Conservation (phyloP, 495 filamentous ascomycete species). For the Penicillium arizonense region DNA sequence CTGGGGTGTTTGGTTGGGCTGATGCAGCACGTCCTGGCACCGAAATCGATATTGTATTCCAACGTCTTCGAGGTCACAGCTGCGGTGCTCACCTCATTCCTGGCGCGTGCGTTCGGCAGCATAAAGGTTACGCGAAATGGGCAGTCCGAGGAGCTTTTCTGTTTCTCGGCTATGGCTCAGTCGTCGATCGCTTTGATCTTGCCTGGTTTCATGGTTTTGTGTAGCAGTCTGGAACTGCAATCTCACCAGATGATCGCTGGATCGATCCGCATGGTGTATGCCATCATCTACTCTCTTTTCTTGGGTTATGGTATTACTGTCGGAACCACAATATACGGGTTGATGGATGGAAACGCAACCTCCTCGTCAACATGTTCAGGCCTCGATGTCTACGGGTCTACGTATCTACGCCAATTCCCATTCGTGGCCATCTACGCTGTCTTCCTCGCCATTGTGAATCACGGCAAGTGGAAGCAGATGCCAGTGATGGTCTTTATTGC, state of each 20-base stretch:
- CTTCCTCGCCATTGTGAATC: constrained; percentile 82
- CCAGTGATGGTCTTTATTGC: constrained; percentile 85
- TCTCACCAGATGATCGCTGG: constrained; percentile 84
- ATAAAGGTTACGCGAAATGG: constrained; percentile 49
- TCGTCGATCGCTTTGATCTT: constrained; percentile 90
- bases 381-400: constrained; percentile 44
- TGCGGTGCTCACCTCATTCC: constrained; percentile 80
- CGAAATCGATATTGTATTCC: constrained; percentile 69
- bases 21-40: constrained; percentile 78
- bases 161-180: constrained; percentile 89
- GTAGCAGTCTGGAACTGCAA: constrained; percentile 83
- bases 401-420: constrained; percentile 50
- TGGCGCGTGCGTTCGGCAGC: constrained; percentile 82
- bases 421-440: constrained; percentile 74
- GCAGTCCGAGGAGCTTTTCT: constrained; percentile 65
- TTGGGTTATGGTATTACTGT: constrained; percentile 95
- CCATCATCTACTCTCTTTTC: constrained; percentile 92
- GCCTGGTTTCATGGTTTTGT: constrained; percentile 82
- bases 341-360: constrained; percentile 72
- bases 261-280: constrained; percentile 92
- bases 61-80: constrained; percentile 92
- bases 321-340: constrained; percentile 83
- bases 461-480: constrained; percentile 85
- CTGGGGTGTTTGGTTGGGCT: constrained; percentile 80
- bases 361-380: constrained; percentile 65